Evolutionary conservation across 257 asterid species (phyloP), one percentile per base, ranked within the genome.

Genomic region (Coffea canephora): DNA sequence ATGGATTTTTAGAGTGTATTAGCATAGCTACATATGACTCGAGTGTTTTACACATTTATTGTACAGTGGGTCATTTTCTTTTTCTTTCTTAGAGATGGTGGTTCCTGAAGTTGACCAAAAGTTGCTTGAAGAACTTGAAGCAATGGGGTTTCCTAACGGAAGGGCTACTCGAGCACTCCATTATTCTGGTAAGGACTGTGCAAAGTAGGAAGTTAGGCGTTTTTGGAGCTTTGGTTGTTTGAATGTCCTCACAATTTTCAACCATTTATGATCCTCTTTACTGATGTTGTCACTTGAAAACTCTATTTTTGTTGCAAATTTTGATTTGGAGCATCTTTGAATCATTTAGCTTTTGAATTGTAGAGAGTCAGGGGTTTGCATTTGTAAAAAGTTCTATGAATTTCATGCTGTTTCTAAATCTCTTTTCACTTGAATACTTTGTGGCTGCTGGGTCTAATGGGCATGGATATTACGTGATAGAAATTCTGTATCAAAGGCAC

Each of bases 131-230:
- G 97, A 92, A 81, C 99, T 96, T 61, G 95, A 91, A 88, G 91
- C 83, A 72, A 91, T 96, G 97, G 97, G 97, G 74, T 96, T 96
- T 83, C 80, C 97, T 11, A 91, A 92, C 86, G 92, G 93, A 83
- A 89, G 93, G 92, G 94, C 97, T 80, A 88, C 84, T 57, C 93
- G 98, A 10, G 97, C 97, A 61, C 97, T 96, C 78, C 95, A 96
- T 84, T 90, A 82, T 84, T 89, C 97, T 34, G 99, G 99, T 96
- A 87, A 78, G 87, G 57, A 50, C 50, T 55, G 27, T 43, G 50
- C 10, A 21, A 54, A 23, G 75, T 73, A 8, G 67, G 75, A 65
- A 65, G 12, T 27, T 8, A 15, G 15, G 31, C 34, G 8, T 31
- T 54, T 74, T 34, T 27, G 77, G 36, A 2, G 18, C 18, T 52